Conservation (phyloP, 2,329 filamentous ascomycete genomes). For the Huntiella bhutanensis region DNA sequence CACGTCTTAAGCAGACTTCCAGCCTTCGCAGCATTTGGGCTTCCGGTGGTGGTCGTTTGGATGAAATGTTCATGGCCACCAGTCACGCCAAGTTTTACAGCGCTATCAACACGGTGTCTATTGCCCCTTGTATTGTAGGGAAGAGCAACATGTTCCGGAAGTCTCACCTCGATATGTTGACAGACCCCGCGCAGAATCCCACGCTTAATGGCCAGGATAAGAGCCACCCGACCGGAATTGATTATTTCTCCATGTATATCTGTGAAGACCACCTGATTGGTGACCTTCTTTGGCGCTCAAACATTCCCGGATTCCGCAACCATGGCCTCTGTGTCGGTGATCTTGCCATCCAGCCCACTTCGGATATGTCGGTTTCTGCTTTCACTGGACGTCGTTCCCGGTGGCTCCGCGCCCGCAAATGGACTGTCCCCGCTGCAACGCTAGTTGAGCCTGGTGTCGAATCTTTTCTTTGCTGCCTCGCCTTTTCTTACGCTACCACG, state of each 20-base stretch:
- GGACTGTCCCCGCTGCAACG: conserved; percentile 75
- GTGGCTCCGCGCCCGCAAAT: conserved; percentile 88
- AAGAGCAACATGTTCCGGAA: conserved; percentile 98
- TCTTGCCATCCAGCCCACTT: conserved; percentile 75
- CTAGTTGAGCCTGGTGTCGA: conserved; percentile 87
- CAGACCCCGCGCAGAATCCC: conserved; percentile 29
- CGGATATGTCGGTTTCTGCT: conserved; percentile 54
- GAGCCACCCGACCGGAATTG: conserved; percentile 44
- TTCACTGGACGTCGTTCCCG: conserved; percentile 68
- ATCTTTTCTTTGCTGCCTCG: conserved; percentile 62
- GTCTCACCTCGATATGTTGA: conserved; percentile 65
- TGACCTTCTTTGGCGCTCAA: conserved; percentile 68
- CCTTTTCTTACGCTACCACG: conserved; percentile 62
- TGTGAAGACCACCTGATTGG: conserved; percentile 96
- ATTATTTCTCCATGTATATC: conserved; percentile 89
- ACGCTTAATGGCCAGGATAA: conserved; percentile 18
- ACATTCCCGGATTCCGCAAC: conserved; percentile 46
- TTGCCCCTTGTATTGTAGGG: conserved; percentile 86
- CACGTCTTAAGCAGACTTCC: not conserved
- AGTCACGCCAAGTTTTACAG: conserved; percentile 95
- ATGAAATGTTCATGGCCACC: conserved; percentile 88
- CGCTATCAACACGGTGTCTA: conserved; percentile 79
- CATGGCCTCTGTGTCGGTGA: conserved; percentile 75
- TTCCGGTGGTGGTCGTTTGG: conserved; percentile 59
- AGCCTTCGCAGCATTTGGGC: conserved; percentile 18